Evolutionary conservation across 2,329 filamentous ascomycete genomes (phyloP).

Genomic region (Sordariomycetes sp.): DNA sequence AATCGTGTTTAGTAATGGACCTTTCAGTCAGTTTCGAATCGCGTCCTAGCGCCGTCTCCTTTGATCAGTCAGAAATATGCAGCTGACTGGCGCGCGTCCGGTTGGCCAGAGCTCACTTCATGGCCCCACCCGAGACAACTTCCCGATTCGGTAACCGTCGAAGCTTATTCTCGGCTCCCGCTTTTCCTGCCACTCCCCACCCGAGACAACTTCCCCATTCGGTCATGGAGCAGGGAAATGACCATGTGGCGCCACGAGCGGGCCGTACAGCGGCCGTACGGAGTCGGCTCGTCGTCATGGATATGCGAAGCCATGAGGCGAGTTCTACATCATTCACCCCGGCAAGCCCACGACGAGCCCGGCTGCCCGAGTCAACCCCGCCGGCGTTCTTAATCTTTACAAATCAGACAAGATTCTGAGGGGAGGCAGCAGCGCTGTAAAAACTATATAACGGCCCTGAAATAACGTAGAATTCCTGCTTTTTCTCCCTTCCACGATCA

Average conservation of each 20-base stretch:
- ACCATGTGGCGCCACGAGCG: neutral
- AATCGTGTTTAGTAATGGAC: too few species aligned
- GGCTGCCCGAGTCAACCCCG: neutral
- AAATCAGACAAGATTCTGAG: neutral
- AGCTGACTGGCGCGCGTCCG: neutral
- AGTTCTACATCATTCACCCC: neutral
- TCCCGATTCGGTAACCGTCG: neutral
- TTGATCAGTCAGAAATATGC: neutral
- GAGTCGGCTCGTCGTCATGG: neutral
- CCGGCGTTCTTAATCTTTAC: neutral
- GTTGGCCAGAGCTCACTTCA: neutral
- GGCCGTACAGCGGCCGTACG: neutral
- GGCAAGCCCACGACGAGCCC: neutral
- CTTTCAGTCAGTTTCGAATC: too few species aligned
- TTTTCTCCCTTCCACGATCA: neutral
- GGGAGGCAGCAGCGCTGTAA: neutral
- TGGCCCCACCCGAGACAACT: neutral
- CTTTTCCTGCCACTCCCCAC: neutral
- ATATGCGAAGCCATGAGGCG: neutral
- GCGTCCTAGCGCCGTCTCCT: too few species aligned
- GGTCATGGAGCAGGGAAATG: neutral
- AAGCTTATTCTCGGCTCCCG: neutral
- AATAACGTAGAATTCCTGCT: neutral
- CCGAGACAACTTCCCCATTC: neutral
- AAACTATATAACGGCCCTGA: neutral